Evolutionary conservation across 179 eudicot species (phyloP).

Genomic region (Drosera spatulata): DNA sequence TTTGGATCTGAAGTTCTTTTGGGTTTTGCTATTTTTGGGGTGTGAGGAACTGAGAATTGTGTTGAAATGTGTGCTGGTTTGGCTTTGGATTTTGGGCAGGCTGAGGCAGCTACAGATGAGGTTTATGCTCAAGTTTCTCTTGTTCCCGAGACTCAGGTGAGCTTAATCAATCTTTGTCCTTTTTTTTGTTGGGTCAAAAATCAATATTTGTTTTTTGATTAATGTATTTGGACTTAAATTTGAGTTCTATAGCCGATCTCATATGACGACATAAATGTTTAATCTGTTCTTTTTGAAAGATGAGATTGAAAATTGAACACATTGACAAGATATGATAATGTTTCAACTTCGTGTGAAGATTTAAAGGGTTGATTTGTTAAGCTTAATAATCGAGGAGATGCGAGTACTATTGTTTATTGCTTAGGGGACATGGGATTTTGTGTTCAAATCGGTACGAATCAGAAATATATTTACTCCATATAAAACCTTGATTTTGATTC

Average conservation of each 20-base stretch:
- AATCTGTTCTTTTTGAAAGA: too few relatives aligned
- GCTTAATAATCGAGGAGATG: too few relatives aligned
- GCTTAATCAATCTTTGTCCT: background rate
- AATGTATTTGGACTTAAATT: background rate
- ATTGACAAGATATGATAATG: too few relatives aligned
- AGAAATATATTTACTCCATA: too few relatives aligned
- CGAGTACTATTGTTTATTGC: too few relatives aligned
- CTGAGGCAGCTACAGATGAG: constrained; percentile 3
- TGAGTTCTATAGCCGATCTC: background rate
- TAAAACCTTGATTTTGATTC: background rate
- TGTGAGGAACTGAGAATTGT: background rate
- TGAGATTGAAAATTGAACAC: too few relatives aligned
- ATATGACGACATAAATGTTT: too few relatives aligned
- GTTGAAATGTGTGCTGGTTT: constrained; percentile 29
- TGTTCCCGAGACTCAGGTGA: constrained; percentile 75
- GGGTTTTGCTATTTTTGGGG: background rate
- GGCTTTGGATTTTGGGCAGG: constrained; percentile 64
- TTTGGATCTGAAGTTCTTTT: background rate
- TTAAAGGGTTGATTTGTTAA: too few relatives aligned
- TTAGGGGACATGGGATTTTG: too few relatives aligned
- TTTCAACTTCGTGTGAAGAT: too few relatives aligned
- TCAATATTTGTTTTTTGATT: background rate
- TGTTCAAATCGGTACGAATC: too few relatives aligned
- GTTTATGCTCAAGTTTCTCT: constrained; percentile 26
- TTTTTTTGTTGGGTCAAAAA: background rate